These are phyloP conservation scores for Ophiostoma perfectum DNA, from an alignment of 2,329 filamentous ascomycete genomes.

Conservation along the genomic window DNA sequence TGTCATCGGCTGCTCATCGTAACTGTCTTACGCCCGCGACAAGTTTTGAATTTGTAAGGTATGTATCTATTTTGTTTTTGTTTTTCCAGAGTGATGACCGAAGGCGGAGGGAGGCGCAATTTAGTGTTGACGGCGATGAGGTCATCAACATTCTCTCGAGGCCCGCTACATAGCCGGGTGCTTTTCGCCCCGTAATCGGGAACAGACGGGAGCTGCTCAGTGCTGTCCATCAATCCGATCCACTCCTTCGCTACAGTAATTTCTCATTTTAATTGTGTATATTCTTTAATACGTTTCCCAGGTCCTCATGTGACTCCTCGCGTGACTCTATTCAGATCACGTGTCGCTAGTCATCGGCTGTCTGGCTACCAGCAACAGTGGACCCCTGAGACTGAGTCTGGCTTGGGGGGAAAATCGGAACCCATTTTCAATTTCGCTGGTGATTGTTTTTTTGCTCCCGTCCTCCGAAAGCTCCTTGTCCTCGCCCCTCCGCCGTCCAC, in stretches of 20 bases:
- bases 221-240: neutral
- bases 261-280: neutral
- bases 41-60: neutral
- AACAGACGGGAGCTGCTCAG: constrained; percentile 5
- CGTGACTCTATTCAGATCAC: neutral
- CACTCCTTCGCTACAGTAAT: neutral
- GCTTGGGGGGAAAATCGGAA: constrained; percentile 23
- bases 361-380: neutral
- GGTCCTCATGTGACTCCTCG: neutral
- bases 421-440: constrained; percentile 21
- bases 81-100: neutral
- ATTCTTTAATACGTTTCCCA: neutral
- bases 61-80: neutral
- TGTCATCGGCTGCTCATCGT: too few species aligned
- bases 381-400: constrained; percentile 11
- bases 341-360: neutral
- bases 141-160: neutral
- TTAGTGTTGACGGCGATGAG: neutral
- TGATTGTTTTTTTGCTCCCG: constrained; percentile 22
- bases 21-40: neutral
- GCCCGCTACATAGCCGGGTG: neutral
- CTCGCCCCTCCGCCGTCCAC: constrained; percentile 15
- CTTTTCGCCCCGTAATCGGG: constrained; percentile 11
- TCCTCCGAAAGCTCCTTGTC: constrained; percentile 23
- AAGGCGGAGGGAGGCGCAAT: neutral